Evolutionary conservation across 2,329 filamentous ascomycete genomes (phyloP), one percentile per base, ranked within the genome.

Genomic region (Coniochaeta pulveracea): DNA sequence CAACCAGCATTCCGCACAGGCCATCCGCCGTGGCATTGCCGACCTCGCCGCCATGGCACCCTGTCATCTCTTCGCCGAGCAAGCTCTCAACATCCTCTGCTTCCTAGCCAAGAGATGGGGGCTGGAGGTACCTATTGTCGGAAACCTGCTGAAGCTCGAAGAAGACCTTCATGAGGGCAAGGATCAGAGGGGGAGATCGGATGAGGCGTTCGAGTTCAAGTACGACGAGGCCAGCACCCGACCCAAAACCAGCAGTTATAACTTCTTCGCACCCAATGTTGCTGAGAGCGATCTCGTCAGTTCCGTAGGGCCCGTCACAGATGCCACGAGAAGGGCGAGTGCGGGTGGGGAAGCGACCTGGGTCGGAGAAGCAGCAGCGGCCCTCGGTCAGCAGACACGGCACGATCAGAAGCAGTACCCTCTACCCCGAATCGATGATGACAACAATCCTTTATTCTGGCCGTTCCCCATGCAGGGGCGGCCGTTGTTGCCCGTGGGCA

Each of bases 31-130:
- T 35, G 70, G 71, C 10, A 71, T 78, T 21, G 51, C 63, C 3
- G 69, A 76, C 39, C 54, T 78, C 11, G 64, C 64, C 2, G 69
- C 76, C 43, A 78, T 78, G 74, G 64, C 66, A 1, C 65, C 66
- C 0, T 75, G 71, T 35, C 71, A 76, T 42, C 65, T 70, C 36
- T 76, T 76, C 44, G 71, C 71, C 9, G 67, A 72, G 43, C 70
- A 75, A 42, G 71, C 71, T 0, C 60, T 75, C 29, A 70, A 71
- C 40, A 77, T 78, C 12, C 51, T 78, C 4, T 62, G 64, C 1
- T 75, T 67, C 39, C 54, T 78, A 1, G 66, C 69, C 6, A 62
- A 60, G 40, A 72, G 73, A 40, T 78, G 73, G 73, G 58, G 69
- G 21, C 64, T 77, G 22, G 56, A 71, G 2, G 60, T 73, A 3